Conservation (phyloP, 192 early-diverging fungal genomes). For the Backusella psychrophila region DNA sequence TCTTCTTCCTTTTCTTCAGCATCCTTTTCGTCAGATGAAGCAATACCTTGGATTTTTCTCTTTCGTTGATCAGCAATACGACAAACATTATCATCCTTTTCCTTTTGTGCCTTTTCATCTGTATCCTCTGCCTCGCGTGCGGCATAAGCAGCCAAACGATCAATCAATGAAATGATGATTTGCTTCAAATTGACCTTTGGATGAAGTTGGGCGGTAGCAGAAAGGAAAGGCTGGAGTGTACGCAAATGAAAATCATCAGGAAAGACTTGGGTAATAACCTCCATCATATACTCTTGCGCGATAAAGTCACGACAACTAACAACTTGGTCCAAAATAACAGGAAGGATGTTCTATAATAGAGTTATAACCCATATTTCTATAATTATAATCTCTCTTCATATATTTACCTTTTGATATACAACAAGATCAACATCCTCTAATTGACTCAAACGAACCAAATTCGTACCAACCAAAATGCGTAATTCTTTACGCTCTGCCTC, state of each 20-base stretch:
- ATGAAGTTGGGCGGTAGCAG: conserved; percentile 87
- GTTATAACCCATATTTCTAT: neutral
- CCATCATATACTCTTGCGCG: conserved; percentile 99
- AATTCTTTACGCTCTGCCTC: conserved; percentile 96
- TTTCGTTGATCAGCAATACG: conserved; percentile 9
- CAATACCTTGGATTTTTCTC: conserved; percentile 2
- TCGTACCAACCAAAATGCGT: conserved; percentile 94
- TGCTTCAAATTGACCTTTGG: conserved; percentile 95
- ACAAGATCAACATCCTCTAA: conserved; percentile 83
- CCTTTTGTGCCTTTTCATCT: conserved; percentile 43
- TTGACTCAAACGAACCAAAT: conserved; percentile 91
- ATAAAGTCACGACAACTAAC: conserved; percentile 96
- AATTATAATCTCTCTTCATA: neutral
- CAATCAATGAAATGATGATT: conserved; percentile 94
- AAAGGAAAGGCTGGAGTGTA: conserved; percentile 85
- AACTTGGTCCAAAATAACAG: conserved; percentile 92
- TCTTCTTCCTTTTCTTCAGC: conserved; percentile 33
- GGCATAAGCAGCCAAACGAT: conserved; percentile 92
- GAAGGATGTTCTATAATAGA: conserved; percentile 68
- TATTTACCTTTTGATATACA: conserved; percentile 70
- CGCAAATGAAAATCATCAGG: conserved; percentile 96
- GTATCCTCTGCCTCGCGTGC: conserved; percentile 65
- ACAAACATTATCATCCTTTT: conserved; percentile 3
- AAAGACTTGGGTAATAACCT: conserved; percentile 98
- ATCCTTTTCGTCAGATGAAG: conserved; percentile 27